Percentiles rank a stretch among this genome's conserved stretches.
phyloP scores from a whole-genome alignment of 2,329 filamentous ascomycete genomes.

The Neopestalotiopsis sp. region DNA sequence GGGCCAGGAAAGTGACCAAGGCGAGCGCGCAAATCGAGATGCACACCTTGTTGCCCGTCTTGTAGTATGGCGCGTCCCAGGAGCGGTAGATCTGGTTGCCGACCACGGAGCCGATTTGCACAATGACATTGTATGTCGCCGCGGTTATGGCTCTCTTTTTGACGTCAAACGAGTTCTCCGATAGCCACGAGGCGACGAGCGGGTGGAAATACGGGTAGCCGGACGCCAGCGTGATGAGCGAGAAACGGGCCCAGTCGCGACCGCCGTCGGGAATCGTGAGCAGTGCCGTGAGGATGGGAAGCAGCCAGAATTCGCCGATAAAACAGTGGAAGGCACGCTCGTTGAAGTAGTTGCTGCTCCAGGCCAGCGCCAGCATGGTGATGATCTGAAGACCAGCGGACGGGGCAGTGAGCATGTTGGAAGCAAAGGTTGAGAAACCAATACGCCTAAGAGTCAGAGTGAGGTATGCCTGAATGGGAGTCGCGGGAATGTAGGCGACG shows the following conservation, averaged over 20 bases:
- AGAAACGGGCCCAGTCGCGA: slow-evolving; percentile 57
- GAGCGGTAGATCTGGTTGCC: slow-evolving; percentile 54
- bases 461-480: slow-evolving; percentile 54
- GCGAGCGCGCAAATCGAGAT: slow-evolving; percentile 56
- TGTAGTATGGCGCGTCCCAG: slow-evolving; percentile 61
- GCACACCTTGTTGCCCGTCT: slow-evolving; percentile 61
- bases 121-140: slow-evolving; percentile 53
- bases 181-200: slow-evolving; percentile 55
- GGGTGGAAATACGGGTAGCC: slow-evolving; percentile 65
- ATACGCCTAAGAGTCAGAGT: slow-evolving; percentile 61
- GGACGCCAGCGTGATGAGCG: slow-evolving; percentile 55
- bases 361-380: slow-evolving; percentile 59
- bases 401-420: slow-evolving; percentile 68
- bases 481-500: slow-evolving; percentile 53
- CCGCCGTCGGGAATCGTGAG: slow-evolving; percentile 52
- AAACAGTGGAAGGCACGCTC: slow-evolving; percentile 59
- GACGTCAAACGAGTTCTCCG: slow-evolving; percentile 54
- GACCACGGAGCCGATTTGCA: slow-evolving; percentile 49
- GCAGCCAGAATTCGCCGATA: slow-evolving; percentile 55
- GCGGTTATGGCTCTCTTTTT: slow-evolving; percentile 54
- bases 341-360: slow-evolving; percentile 59
- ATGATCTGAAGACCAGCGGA: slow-evolving; percentile 61
- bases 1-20: slow-evolving; percentile 53
- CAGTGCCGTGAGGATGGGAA: slow-evolving; percentile 57
- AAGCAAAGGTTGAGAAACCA: slow-evolving; percentile 62